Conservation (phyloP, 306 rosid genomes). For the Elaeagnus macrophylla region DNA sequence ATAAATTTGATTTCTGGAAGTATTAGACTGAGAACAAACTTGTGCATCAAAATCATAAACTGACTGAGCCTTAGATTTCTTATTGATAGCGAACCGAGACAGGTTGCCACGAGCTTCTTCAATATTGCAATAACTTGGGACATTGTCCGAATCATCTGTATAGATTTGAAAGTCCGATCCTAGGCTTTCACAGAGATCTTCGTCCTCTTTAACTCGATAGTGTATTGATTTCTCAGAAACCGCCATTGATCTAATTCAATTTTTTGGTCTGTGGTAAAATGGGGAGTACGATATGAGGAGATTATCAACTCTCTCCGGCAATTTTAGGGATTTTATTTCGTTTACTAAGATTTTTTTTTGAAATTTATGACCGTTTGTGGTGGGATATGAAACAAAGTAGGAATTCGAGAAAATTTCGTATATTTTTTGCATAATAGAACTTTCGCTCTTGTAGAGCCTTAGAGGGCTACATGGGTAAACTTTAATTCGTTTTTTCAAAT, state of each 20-base stretch:
- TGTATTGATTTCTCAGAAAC: constrained; percentile 4
- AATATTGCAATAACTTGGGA: constrained; percentile 27
- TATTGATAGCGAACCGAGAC: constrained; percentile 40
- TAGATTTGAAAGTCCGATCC: constrained; percentile 24
- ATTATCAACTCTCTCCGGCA: no score
- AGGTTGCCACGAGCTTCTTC: constrained; percentile 38
- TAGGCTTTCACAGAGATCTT: constrained; percentile 23
- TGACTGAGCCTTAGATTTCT: constrained; percentile 33
- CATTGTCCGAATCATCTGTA: constrained; percentile 36
- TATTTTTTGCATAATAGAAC: no score
- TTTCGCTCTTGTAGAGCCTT: no score
- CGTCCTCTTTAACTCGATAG: constrained; percentile 9
- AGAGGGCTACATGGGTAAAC: no score
- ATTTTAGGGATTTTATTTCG: no score
- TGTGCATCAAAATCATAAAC: constrained; percentile 1
- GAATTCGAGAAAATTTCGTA: no score
- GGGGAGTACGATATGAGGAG: no score
- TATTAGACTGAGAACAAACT: not conserved
- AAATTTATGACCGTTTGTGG: no score
- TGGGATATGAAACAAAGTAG: no score
- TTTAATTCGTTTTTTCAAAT: no score
- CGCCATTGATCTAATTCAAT: constrained; percentile 33
- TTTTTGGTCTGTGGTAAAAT: not conserved
- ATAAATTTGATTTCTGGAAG: not conserved
- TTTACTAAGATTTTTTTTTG: no score